These are phyloP conservation scores for Peniophora sp. DNA, from an alignment of 1,284 basidiomycete genomes.

Conservation along the genomic window DNA sequence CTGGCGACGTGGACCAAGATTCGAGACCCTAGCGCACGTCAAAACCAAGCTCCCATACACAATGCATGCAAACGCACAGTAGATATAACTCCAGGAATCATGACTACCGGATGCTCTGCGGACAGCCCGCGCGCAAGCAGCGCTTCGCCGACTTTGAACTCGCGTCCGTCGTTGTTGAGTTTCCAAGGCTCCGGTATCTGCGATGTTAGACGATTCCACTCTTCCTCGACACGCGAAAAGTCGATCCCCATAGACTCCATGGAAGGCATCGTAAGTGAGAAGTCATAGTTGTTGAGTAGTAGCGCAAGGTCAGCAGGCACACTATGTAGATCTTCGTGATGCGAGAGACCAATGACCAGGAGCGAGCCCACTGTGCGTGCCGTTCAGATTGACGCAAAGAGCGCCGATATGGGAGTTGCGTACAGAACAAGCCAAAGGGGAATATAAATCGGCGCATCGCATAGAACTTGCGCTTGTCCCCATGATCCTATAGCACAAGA, in stretches of 20 bases:
- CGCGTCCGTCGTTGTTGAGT: constrained; percentile 74
- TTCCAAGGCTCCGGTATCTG: constrained; percentile 73
- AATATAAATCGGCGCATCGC: not conserved
- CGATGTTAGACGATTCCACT: constrained; percentile 59
- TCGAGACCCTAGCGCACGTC: constrained; percentile 54
- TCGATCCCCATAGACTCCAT: constrained; percentile 46
- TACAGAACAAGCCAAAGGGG: not conserved
- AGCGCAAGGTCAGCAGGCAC: constrained; percentile 30
- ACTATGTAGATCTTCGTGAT: constrained; percentile 50
- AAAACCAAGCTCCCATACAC: not conserved
- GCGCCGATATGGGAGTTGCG: constrained; percentile 16
- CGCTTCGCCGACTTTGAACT: constrained; percentile 77
- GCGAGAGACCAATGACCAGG: constrained; percentile 51
- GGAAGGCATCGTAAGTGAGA: constrained; percentile 52
- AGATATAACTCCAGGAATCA: constrained; percentile 76
- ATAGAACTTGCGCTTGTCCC: not conserved
- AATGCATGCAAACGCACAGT: constrained; percentile 38
- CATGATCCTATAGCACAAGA: no score
- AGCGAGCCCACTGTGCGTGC: constrained; percentile 50
- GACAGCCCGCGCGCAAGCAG: constrained; percentile 60
- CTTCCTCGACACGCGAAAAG: constrained; percentile 54
- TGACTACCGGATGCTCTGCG: constrained; percentile 73
- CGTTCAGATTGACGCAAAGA: constrained; percentile 1
- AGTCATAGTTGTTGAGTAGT: constrained; percentile 34
- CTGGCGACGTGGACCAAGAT: constrained; percentile 79